Base-by-base conservation (phyloP, 1,284 basidiomycete genomes). In the Chondrostereum purpureum region DNA sequence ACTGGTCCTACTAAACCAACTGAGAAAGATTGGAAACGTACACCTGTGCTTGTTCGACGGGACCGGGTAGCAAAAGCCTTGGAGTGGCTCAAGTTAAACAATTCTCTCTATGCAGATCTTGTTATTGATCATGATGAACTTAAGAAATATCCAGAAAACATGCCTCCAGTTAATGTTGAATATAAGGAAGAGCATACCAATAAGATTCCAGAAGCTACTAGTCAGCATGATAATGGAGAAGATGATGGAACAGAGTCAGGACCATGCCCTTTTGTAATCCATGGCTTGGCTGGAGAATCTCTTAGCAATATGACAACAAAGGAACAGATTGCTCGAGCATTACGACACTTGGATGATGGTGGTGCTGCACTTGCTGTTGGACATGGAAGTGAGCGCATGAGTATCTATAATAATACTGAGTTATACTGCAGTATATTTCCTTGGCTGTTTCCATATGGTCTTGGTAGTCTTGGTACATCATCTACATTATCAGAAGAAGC, bases 391-490 rank as follows among this genome's bases (percentile, higher is more conserved):
- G 37, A 44, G 20, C 27, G 8, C 5, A 45, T 58, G 38, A 59
- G 55, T 3, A 55, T 63, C 24, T 66, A 58, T 37, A 56, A 61
- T 17, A 66, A 67, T 50, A 57, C 58, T 3, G 54, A 62, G 16
- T 27, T 61, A 23, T 68, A 62, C 51, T 64, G 63, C 6, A 39
- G 55, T 23, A 60, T 64, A 53, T 65, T 64, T 50, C 64, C 65
- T 17, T 67, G 65, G 65, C 46, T 68, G 8, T 69, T 68, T 46
- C 66, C 64, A 3, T 66, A 66, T 54, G 65, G 65, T 2, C 42
- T 52, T 12, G 65, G 65, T 10, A 62, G 63, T 6, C 52, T 67
- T 17, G 62, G 60, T 8, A 40, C 49, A 14, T 5, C 19, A 12
- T 22, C 19, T 21, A 19, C 13, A 2, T 10, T 61, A 5, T 58